phyloP scores from a whole-genome alignment of 441 rosid species.

The Syzygium malaccense region DNA sequence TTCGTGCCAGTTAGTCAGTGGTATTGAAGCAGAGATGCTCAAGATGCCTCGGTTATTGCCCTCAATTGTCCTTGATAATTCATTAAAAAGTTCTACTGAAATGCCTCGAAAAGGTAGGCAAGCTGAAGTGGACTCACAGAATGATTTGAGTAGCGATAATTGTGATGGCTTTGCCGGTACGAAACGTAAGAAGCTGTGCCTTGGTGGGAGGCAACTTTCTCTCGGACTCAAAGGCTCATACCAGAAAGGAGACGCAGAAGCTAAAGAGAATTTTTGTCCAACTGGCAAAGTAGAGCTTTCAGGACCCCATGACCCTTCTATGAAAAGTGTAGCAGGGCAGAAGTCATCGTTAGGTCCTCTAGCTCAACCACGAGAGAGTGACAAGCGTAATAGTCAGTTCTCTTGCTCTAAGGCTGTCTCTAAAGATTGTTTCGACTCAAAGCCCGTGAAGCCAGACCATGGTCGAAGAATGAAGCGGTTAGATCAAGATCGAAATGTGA shows the following conservation, averaged over 20 bases:
- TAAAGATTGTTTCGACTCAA: background rate
- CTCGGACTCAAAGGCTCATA: slow-evolving; percentile 25
- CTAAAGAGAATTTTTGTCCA: slow-evolving; percentile 24
- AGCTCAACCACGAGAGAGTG: slow-evolving; percentile 13
- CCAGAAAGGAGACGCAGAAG: slow-evolving; percentile 8
- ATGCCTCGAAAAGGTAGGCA: background rate
- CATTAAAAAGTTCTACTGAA: background rate
- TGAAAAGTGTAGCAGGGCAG: slow-evolving; percentile 10
- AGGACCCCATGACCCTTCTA: slow-evolving; percentile 3
- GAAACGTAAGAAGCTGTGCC: slow-evolving; percentile 11
- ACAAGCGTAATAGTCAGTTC: background rate
- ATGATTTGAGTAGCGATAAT: background rate
- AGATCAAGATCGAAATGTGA: slow-evolving; percentile 3
- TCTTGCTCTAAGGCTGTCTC: background rate
- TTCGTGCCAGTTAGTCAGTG: background rate
- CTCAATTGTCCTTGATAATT: background rate
- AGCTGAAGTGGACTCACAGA: background rate
- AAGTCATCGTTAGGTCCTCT: slow-evolving; percentile 22
- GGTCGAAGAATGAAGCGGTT: background rate
- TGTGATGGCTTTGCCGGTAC: background rate
- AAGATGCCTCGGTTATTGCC: background rate
- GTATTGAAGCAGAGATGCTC: background rate
- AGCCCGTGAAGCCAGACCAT: background rate
- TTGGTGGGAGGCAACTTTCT: slow-evolving; percentile 34
- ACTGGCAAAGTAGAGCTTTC: slow-evolving; percentile 5